These are phyloP conservation scores for Penicillium nucicola DNA, from an alignment of 495 filamentous ascomycete genomes.

Conservation along the genomic window DNA sequence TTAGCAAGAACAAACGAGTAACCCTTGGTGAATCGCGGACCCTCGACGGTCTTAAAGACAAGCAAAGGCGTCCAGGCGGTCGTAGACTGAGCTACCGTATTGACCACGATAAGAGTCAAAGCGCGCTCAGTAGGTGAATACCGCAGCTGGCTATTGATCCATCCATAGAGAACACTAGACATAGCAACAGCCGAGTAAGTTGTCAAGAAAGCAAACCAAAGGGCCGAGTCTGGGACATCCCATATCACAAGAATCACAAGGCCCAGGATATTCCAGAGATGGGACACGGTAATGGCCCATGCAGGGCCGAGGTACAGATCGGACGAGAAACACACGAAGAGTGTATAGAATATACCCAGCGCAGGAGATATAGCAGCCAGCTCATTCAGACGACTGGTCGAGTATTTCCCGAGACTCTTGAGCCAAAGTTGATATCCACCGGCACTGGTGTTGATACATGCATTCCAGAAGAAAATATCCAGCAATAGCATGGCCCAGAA, in stretches of 20 bases:
- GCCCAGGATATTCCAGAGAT: conserved; percentile 38
- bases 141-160: conserved; percentile 48
- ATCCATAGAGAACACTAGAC: conserved; percentile 38
- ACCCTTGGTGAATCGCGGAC: conserved; percentile 46
- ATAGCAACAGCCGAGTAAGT: conserved; percentile 32
- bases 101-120: conserved; percentile 50
- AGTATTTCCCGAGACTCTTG: conserved; percentile 37
- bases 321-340: conserved; percentile 45
- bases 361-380: conserved; percentile 40
- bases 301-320: conserved; percentile 45
- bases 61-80: conserved; percentile 34
- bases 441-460: conserved; percentile 25
- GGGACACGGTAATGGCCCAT: conserved; percentile 42
- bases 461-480: conserved; percentile 52
- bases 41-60: conserved; percentile 44
- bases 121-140: conserved; percentile 56
- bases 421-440: conserved; percentile 45
- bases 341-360: conserved; percentile 44
- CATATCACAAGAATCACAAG: conserved; percentile 46
- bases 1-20: conserved; percentile 46
- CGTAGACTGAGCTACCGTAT: conserved; percentile 49
- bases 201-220: conserved; percentile 48
- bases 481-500: conserved; percentile 42
- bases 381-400: conserved; percentile 40
- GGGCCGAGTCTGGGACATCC: conserved; percentile 46